Percentiles rank a stretch among this genome's conserved stretches.
These are phyloP conservation scores for Kickxella alabastrina DNA, from an alignment of 192 early-diverging fungal genomes.

Conservation along the genomic window DNA sequence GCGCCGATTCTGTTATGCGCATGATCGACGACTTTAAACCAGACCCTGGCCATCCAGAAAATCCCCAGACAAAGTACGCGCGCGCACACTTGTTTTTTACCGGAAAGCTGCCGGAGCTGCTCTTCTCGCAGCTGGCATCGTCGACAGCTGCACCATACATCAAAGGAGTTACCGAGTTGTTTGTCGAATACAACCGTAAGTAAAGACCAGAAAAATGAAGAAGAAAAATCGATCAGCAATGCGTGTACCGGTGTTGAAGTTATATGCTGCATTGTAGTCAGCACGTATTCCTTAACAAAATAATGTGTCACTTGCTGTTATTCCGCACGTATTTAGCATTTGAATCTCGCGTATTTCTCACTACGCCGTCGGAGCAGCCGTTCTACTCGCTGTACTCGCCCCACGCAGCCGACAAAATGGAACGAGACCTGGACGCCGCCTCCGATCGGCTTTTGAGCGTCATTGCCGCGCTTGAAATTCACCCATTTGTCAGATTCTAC, in stretches of 20 bases:
- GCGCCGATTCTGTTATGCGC: constrained; percentile 34
- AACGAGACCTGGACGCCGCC: constrained; percentile 40
- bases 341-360: constrained; percentile 49
- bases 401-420: constrained; percentile 10
- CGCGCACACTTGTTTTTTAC: constrained; percentile 51
- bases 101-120: constrained; percentile 31
- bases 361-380: constrained; percentile 43
- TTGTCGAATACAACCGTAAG: constrained; percentile 52
- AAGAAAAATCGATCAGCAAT: too few relatives aligned
- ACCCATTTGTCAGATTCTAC: constrained; percentile 46
- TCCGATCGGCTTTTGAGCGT: constrained; percentile 46
- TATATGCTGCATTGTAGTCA: too few relatives aligned
- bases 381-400: constrained; percentile 54
- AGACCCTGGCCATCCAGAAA: not conserved
- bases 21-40: constrained; percentile 41
- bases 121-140: constrained; percentile 34
- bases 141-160: constrained; percentile 40
- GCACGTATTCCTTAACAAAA: too few relatives aligned
- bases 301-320: too few relatives aligned
- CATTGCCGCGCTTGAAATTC: constrained; percentile 30
- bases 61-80: constrained; percentile 20
- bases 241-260: too few relatives aligned
- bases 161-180: constrained; percentile 39
- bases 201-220: too few relatives aligned
- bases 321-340: too few relatives aligned